phyloP scores from a whole-genome alignment of 169 alveolate species.

The Miamiensis avidus region DNA sequence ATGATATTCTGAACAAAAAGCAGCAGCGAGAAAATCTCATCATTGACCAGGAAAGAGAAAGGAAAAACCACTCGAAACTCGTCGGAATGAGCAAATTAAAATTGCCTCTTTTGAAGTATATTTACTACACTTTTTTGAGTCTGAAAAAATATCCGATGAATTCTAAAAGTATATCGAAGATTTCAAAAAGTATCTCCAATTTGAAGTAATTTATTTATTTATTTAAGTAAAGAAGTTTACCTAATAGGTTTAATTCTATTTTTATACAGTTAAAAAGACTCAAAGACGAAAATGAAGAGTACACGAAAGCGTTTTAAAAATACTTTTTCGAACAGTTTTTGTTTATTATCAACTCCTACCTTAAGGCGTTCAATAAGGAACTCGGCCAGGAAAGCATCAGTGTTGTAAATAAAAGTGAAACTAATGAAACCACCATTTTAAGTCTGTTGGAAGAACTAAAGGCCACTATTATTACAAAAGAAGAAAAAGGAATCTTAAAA shows the following conservation, averaged over 20 bases:
- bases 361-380: not conserved
- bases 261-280: not conserved
- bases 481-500: too few relatives aligned
- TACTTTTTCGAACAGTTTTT: not conserved
- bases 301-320: not conserved
- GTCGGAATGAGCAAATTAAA: constrained; percentile 15
- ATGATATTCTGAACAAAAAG: constrained; percentile 14
- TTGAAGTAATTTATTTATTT: constrained; percentile 10
- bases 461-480: too few relatives aligned
- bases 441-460: too few relatives aligned
- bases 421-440: not conserved
- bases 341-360: not conserved
- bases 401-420: constrained; percentile 12
- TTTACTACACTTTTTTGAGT: constrained; percentile 42
- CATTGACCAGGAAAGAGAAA: not conserved
- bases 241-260: too few relatives aligned
- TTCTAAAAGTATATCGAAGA: constrained; percentile 24
- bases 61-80: not conserved
- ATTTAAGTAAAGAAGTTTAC: too few relatives aligned
- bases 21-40: not conserved
- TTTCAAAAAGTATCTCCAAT: constrained; percentile 21
- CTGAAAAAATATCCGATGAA: constrained; percentile 50
- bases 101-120: constrained; percentile 33
- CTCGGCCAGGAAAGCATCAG: not conserved
- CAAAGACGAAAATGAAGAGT: constrained; percentile 18